Conservation (phyloP, 768 basidiomycete species). For the Imleria badia region DNA sequence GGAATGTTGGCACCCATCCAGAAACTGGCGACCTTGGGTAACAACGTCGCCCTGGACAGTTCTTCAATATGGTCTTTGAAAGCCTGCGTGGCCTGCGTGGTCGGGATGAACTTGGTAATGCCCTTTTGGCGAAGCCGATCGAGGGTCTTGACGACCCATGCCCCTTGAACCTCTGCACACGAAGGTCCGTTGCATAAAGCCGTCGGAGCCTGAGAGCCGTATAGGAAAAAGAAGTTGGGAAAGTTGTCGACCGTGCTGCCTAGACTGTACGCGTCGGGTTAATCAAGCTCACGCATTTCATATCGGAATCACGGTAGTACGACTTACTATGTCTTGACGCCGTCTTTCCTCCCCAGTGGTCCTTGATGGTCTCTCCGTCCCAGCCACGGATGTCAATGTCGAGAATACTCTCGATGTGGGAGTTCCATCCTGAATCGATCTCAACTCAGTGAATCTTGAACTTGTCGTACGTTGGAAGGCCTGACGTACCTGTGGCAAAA, state of each 20-base stretch:
- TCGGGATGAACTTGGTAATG: slow-evolving; percentile 9
- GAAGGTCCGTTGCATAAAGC: slow-evolving; percentile 4
- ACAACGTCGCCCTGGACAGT: not conserved
- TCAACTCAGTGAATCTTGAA: not conserved
- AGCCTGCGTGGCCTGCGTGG: not conserved
- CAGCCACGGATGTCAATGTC: slow-evolving; percentile 9
- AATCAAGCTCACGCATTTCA: not conserved
- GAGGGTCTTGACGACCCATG: slow-evolving; percentile 3
- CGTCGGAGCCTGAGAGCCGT: slow-evolving; percentile 12
- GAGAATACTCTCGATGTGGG: not conserved
- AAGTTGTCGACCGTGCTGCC: slow-evolving; percentile 8
- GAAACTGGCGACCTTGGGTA: slow-evolving; percentile 6
- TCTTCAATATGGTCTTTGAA: slow-evolving; percentile 3
- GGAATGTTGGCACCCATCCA: slow-evolving; percentile 11
- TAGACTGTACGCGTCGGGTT: not conserved
- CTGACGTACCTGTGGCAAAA: slow-evolving; percentile 9
- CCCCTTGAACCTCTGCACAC: slow-evolving; percentile 3
- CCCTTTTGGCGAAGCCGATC: not conserved
- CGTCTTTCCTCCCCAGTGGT: slow-evolving; percentile 9
- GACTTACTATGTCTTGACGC: slow-evolving; percentile 8
- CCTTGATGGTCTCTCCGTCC: slow-evolving; percentile 3
- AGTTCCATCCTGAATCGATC: not conserved
- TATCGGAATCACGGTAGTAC: not conserved
- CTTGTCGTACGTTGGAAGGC: not conserved
- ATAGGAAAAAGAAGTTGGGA: slow-evolving; percentile 6